Evolutionary conservation across 2,329 filamentous ascomycete species (phyloP).

Genomic region (Stenocarpella maydis): DNA sequence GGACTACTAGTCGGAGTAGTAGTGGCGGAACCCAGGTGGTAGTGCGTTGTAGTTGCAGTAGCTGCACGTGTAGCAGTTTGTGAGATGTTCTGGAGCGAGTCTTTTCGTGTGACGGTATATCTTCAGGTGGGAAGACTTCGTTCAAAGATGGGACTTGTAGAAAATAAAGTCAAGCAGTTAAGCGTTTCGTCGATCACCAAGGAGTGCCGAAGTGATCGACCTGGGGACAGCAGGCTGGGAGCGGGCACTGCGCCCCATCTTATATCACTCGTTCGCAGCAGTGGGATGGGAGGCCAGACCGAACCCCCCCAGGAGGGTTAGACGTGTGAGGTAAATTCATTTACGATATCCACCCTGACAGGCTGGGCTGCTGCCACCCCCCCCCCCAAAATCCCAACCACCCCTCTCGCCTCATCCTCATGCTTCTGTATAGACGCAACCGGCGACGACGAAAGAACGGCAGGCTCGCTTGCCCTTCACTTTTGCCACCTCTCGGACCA

Average conservation of each 20-base stretch:
- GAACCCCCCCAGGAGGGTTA: constrained; percentile 1
- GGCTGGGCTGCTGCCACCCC: background rate
- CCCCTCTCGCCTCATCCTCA: background rate
- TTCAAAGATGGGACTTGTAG: constrained; percentile 22
- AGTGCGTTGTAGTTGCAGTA: too few species aligned
- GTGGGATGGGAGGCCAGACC: background rate
- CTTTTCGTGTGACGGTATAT: background rate
- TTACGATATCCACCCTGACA: constrained; percentile 20
- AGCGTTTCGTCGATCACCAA: background rate
- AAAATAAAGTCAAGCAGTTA: background rate
- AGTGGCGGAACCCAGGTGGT: too few species aligned
- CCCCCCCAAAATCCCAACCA: too few species aligned
- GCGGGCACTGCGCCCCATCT: constrained; percentile 22
- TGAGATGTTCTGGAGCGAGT: background rate
- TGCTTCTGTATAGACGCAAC: too few species aligned
- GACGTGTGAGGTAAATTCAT: constrained; percentile 2
- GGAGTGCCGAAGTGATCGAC: background rate
- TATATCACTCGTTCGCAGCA: background rate
- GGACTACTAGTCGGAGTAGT: too few species aligned
- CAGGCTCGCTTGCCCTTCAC: background rate
- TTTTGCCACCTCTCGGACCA: background rate
- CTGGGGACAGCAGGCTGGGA: background rate
- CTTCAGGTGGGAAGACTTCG: background rate
- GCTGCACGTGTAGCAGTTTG: background rate
- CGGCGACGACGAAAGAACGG: background rate